Evolutionary conservation across 192 early-diverging fungal genomes (phyloP).

Genomic region (Jimgerdemannia flammicorona): DNA sequence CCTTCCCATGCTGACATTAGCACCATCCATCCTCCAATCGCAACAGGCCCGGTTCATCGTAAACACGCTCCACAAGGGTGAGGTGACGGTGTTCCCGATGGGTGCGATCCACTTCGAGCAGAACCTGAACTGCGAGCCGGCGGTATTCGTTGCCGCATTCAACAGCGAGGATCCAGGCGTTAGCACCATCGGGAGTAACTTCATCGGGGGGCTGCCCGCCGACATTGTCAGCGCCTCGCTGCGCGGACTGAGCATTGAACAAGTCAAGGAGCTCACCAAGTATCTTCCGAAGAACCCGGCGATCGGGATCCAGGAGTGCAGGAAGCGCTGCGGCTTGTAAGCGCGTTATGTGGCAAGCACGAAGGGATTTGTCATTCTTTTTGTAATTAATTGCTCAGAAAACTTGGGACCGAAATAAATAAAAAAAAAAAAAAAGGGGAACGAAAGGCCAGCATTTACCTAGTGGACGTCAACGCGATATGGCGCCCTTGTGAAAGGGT

Average conservation of each 20-base stretch:
- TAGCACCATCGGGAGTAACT: constrained; percentile 12
- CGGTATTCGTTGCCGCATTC: constrained; percentile 13
- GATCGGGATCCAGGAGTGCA: background rate
- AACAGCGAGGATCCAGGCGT: constrained; percentile 1
- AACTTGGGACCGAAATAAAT: too few relatives aligned
- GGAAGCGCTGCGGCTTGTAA: background rate
- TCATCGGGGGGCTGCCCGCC: constrained; percentile 12
- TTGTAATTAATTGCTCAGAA: too few relatives aligned
- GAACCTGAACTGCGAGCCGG: constrained; percentile 13
- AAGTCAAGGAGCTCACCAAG: background rate
- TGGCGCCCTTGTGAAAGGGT: too few relatives aligned
- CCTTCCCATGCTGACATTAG: too few relatives aligned
- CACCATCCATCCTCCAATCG: too few relatives aligned
- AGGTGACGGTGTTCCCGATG: constrained; percentile 8
- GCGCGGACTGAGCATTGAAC: background rate
- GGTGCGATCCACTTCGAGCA: constrained; percentile 15
- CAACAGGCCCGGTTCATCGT: constrained; percentile 1
- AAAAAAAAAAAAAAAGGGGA: too few relatives aligned
- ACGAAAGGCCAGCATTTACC: too few relatives aligned
- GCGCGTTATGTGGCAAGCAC: too few relatives aligned
- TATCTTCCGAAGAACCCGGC: background rate
- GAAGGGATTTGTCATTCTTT: background rate
- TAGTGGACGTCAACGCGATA: too few relatives aligned
- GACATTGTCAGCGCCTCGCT: constrained; percentile 7
- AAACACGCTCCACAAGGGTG: constrained; percentile 6